Percentiles rank a stretch among this genome's conserved stretches.
Conservation (phyloP, 2,329 filamentous ascomycete species). For the Scytalidium sp. region DNA sequence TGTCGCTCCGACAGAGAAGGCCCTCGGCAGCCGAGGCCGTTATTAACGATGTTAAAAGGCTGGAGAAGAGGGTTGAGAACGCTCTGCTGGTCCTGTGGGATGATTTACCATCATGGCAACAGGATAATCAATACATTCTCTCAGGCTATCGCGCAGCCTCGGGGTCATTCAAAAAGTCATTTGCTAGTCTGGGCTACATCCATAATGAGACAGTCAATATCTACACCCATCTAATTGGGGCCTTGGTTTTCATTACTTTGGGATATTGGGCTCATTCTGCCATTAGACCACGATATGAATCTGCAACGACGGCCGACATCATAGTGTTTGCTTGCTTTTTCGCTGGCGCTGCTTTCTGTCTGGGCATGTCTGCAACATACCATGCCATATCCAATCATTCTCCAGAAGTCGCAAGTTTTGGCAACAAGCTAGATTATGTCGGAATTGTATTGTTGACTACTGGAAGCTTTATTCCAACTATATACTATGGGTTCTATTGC, state of each 20-base stretch:
- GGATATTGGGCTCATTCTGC: conserved; percentile 52
- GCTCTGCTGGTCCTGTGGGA: conserved; percentile 44
- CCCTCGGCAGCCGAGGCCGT: conserved; percentile 19
- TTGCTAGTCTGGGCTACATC: conserved; percentile 56
- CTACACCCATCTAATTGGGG: conserved; percentile 67
- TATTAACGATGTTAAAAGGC: conserved; percentile 14
- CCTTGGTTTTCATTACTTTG: conserved; percentile 51
- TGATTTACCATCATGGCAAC: conserved; percentile 50
- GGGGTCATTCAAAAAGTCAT: conserved; percentile 56
- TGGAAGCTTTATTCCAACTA: conserved; percentile 82
- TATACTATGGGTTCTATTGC: conserved; percentile 85
- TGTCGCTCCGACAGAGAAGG: conserved; percentile 24
- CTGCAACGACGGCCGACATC: conserved; percentile 62
- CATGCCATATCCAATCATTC: conserved; percentile 88
- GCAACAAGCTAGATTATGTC: conserved; percentile 92
- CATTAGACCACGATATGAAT: conserved; percentile 63
- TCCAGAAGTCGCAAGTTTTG: conserved; percentile 70
- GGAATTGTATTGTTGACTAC: conserved; percentile 92
- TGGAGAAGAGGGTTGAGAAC: conserved; percentile 32
- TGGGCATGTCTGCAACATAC: conserved; percentile 81
- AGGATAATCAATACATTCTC: conserved; percentile 68
- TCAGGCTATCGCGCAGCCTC: conserved; percentile 63
- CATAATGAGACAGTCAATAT: conserved; percentile 68
- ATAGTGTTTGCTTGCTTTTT: conserved; percentile 78
- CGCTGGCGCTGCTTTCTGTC: conserved; percentile 65